A percentile compares a stretch with the other conserved stretches of the same genome.
These are phyloP conservation scores for Oryza glumipatula DNA, from an alignment of 176 grass and related monocot genomes.

Conservation along the genomic window DNA sequence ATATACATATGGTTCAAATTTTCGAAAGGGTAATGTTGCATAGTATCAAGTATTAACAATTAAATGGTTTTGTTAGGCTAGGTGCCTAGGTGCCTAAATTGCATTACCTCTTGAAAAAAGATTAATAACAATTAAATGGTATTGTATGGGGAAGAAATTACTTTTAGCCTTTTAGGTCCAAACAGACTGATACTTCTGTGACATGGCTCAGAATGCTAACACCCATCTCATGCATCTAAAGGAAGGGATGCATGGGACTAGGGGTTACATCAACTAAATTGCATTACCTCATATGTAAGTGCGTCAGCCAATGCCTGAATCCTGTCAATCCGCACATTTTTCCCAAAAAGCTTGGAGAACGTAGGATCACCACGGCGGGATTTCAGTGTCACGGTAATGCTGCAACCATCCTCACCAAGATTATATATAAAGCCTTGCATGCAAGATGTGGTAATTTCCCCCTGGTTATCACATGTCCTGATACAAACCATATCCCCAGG, in stretches of 20 bases:
- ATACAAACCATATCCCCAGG: conserved; percentile 89
- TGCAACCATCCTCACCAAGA: conserved; percentile 76
- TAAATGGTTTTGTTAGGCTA: not conserved
- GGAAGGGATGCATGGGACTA: not conserved
- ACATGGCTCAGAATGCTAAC: not conserved
- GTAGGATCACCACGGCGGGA: conserved; percentile 73
- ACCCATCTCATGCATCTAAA: not conserved
- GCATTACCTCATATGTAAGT: conserved; percentile 81
- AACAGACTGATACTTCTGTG: conserved; percentile 12
- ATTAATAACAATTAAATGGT: not conserved
- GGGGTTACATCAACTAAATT: not conserved
- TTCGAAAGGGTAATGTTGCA: not conserved
- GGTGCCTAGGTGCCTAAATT: too few relatives aligned
- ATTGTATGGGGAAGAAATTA: not conserved
- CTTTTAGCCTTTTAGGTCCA: not conserved
- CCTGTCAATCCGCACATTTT: conserved; percentile 74
- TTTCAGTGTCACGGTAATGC: conserved; percentile 78
- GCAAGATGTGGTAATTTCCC: conserved; percentile 65
- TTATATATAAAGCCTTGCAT: conserved; percentile 82
- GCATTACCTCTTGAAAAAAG: not conserved
- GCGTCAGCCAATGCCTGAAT: conserved; percentile 86
- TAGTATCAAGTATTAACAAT: not conserved
- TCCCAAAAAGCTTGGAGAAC: conserved; percentile 83
- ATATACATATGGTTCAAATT: not conserved
- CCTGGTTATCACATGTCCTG: conserved; percentile 72